Conservation (phyloP, 768 basidiomycete genomes). For the Psilocybe subaeruginosa region DNA sequence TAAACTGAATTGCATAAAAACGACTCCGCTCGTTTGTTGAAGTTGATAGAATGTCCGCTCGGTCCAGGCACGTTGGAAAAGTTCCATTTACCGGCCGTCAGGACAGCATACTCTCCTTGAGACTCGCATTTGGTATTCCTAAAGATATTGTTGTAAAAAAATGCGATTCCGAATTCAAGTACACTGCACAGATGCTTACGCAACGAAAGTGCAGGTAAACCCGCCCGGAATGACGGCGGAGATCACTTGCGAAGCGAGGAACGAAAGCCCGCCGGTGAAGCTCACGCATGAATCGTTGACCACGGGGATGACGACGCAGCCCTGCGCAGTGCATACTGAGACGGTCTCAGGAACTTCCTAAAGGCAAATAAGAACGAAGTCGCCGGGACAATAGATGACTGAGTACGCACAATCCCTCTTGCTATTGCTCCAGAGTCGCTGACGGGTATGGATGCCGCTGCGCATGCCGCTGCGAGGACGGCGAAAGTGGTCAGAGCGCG, state of each 20-base stretch:
- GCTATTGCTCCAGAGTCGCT: too few species aligned
- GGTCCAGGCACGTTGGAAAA: conserved; percentile 1
- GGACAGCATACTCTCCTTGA: neutral
- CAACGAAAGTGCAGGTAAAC: conserved; percentile 3
- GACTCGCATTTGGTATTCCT: conserved; percentile 2
- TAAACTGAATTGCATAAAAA: conserved; percentile 9
- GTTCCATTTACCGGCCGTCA: neutral
- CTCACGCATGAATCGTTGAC: neutral
- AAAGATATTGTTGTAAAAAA: too few species aligned
- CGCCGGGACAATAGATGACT: neutral
- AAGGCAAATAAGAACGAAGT: too few species aligned
- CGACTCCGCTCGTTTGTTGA: conserved; percentile 9
- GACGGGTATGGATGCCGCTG: too few species aligned
- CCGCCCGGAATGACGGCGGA: conserved; percentile 1
- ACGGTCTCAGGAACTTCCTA: neutral
- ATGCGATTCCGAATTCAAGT: too few species aligned
- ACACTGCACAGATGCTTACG: neutral
- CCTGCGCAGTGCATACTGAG: conserved; percentile 3
- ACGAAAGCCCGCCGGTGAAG: conserved; percentile 7
- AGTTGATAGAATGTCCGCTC: neutral
- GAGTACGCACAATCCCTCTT: too few species aligned
- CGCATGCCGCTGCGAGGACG: too few species aligned
- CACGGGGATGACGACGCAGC: conserved; percentile 2
- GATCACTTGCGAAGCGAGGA: neutral
- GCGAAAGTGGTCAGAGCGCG: too few species aligned